These are phyloP conservation scores for Sclerotinia sclerotiorum DNA, from an alignment of 2,329 filamentous ascomycete genomes.

Conservation along the genomic window DNA sequence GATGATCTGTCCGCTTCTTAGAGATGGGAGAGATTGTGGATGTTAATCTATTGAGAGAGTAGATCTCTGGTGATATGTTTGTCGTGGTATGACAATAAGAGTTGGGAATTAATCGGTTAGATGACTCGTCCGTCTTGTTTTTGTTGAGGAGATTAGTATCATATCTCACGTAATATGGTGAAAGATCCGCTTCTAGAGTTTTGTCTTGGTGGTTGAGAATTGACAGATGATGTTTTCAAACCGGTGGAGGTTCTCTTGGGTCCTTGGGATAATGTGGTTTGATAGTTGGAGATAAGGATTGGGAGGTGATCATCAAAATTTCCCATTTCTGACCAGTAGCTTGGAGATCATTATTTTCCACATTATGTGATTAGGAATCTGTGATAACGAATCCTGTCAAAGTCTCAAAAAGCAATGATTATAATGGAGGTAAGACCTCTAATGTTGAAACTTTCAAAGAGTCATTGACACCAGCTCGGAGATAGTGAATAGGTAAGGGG, in stretches of 20 bases:
- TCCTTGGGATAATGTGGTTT: neutral
- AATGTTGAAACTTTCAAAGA: neutral
- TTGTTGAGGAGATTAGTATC: neutral
- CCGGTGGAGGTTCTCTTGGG: neutral
- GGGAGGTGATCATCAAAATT: neutral
- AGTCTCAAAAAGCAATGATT: neutral
- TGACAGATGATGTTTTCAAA: neutral
- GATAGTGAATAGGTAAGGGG: conserved; percentile 19
- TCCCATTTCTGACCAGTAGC: neutral
- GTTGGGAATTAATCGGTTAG: neutral
- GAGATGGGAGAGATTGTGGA: neutral
- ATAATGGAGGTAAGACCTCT: neutral
- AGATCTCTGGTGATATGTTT: neutral
- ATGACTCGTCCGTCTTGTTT: neutral
- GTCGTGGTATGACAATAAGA: neutral
- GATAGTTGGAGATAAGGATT: neutral
- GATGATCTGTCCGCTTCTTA: neutral
- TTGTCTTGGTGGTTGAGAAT: neutral
- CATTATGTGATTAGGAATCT: neutral
- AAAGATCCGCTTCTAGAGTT: neutral
- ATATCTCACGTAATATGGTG: neutral
- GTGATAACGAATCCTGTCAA: neutral
- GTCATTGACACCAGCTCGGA: conserved; percentile 23
- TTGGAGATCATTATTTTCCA: neutral
- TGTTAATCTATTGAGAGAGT: neutral